Conservation (phyloP, 2,329 filamentous ascomycete genomes). For the Colletotrichum phormii region DNA sequence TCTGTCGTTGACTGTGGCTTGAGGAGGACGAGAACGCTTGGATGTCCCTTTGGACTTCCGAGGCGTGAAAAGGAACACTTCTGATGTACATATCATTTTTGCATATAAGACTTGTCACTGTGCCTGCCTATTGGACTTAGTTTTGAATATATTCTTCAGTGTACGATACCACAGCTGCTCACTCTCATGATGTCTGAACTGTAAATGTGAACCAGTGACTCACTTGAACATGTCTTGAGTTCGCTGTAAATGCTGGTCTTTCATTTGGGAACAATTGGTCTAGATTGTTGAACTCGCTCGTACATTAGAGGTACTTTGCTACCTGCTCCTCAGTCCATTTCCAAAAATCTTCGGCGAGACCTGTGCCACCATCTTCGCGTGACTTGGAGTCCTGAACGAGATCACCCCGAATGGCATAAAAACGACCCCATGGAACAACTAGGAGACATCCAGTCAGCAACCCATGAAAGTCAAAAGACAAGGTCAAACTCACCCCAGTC, state of each 20-base stretch:
- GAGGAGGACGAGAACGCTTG: neutral
- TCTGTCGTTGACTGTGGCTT: neutral
- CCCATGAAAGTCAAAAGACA: neutral
- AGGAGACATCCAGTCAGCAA: neutral
- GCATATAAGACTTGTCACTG: slow-evolving; percentile 22
- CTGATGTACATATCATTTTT: slow-evolving; percentile 33
- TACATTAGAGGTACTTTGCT: slow-evolving; percentile 33
- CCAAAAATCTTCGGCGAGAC: slow-evolving; percentile 52
- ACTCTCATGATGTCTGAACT: neutral
- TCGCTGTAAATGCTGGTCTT: neutral
- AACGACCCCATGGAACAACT: slow-evolving; percentile 54
- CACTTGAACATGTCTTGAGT: neutral
- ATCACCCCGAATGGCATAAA: slow-evolving; percentile 46
- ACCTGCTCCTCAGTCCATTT: slow-evolving; percentile 55
- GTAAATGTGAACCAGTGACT: neutral
- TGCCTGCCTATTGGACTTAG: slow-evolving; percentile 30
- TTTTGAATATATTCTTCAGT: slow-evolving; percentile 28
- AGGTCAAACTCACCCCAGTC: slow-evolving; percentile 41
- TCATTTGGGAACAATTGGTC: neutral
- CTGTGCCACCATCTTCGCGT: slow-evolving; percentile 51
- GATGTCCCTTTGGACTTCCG: neutral
- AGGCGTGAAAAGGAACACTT: slow-evolving; percentile 1
- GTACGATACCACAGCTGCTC: neutral
- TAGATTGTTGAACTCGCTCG: neutral
- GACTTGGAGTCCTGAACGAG: slow-evolving; percentile 44